Conservation (phyloP, 306 rosid genomes). For the Trifolium pratense region DNA sequence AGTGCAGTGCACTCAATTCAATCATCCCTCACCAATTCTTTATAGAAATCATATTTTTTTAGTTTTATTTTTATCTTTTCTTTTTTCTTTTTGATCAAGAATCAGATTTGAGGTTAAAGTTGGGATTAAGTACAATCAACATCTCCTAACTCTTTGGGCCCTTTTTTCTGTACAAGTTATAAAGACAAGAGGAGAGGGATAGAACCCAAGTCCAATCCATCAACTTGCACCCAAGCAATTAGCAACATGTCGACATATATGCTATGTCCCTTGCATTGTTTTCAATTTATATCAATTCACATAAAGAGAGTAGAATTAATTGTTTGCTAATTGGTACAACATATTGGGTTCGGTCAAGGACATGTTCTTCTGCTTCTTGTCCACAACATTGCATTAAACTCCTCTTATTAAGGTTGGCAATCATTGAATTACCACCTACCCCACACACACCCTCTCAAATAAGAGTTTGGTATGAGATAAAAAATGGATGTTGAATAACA, state of each 20-base stretch:
- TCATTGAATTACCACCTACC: constrained; percentile 41
- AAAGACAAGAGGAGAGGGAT: constrained; percentile 26
- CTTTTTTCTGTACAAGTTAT: constrained; percentile 33
- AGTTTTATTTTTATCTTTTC: no score
- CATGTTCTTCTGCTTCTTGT: constrained; percentile 42
- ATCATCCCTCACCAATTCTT: background rate
- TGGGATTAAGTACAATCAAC: constrained; percentile 35
- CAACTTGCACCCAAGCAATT: constrained; percentile 30
- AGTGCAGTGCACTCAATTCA: constrained; percentile 9
- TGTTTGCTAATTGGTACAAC: constrained; percentile 13
- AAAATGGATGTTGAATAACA: no score
- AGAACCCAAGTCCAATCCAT: constrained; percentile 45
- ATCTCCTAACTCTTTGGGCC: constrained; percentile 51
- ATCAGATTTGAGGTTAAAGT: constrained; percentile 38
- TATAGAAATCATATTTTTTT: background rate
- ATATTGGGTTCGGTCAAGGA: constrained; percentile 36
- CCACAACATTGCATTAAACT: constrained; percentile 33
- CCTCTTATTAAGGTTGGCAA: constrained; percentile 29
- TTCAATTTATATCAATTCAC: constrained; percentile 28
- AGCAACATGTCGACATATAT: constrained; percentile 31
- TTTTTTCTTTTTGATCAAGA: no score
- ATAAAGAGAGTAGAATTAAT: constrained; percentile 12
- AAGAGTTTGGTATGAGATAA: no score
- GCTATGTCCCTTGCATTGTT: constrained; percentile 33
- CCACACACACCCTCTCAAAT: background rate